phyloP scores from a whole-genome alignment of 2,329 filamentous ascomycete genomes.

The Colletotrichum filicis region DNA sequence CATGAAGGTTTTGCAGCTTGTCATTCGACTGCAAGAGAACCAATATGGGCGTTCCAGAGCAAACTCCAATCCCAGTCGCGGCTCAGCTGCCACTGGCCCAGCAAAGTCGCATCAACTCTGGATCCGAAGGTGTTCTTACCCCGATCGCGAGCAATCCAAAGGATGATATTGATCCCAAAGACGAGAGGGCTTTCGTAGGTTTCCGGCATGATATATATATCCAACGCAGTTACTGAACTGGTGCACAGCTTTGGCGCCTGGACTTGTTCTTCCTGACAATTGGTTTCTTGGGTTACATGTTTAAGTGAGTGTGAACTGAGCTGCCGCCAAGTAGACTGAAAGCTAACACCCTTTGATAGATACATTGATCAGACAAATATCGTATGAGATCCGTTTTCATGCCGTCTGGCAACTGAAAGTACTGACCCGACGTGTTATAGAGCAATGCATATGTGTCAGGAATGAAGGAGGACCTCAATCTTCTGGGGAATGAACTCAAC shows the following conservation, averaged over 20 bases:
- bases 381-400: neutral
- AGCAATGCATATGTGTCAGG: slow-evolving; percentile 43
- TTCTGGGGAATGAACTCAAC: slow-evolving; percentile 40
- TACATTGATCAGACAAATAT: slow-evolving; percentile 29
- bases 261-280: slow-evolving; percentile 25
- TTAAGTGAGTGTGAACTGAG: slow-evolving; percentile 1
- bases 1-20: neutral
- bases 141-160: neutral
- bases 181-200: slow-evolving; percentile 26
- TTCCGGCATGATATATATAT: too few relatives aligned
- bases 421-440: neutral
- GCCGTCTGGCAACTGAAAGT: accelerated
- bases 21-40: neutral
- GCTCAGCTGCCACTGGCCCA: neutral
- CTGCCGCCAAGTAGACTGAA: too few relatives aligned
- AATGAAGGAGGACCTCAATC: slow-evolving; percentile 41
- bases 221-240: neutral
- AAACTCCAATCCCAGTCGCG: neutral
- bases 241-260: slow-evolving; percentile 11
- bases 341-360: neutral
- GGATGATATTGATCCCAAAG: slow-evolving; percentile 12
- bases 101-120: neutral
- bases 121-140: neutral
- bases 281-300: slow-evolving; percentile 26
- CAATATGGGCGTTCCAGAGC: neutral